A percentile compares a stretch with the other conserved stretches of the same genome.
Evolutionary conservation across 176 grass and related monocot species (phyloP).

Genomic region (Triticum monococcum): DNA sequence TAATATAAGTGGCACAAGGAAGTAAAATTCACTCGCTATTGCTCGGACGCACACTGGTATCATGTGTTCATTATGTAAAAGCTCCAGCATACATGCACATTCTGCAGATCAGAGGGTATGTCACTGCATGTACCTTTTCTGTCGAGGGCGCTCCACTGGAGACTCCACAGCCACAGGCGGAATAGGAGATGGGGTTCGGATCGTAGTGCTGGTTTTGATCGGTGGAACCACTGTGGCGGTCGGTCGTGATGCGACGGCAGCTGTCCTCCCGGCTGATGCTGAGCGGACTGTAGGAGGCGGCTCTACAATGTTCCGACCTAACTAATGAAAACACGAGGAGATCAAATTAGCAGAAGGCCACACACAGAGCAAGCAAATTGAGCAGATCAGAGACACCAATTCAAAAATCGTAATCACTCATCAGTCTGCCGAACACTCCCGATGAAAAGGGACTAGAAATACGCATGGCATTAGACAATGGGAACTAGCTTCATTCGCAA

Average conservation of each 20-base stretch:
- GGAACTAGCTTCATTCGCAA: constrained; percentile 11
- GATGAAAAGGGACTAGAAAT: neutral
- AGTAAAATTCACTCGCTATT: neutral
- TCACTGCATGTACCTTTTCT: constrained; percentile 47
- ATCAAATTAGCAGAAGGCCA: constrained; percentile 48
- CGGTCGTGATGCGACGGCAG: constrained; percentile 58
- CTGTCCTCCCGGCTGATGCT: constrained; percentile 70
- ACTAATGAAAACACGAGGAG: constrained; percentile 75
- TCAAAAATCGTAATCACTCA: neutral
- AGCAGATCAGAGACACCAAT: constrained; percentile 1
- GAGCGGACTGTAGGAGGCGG: constrained; percentile 68
- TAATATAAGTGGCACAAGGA: neutral
- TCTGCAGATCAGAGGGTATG: neutral
- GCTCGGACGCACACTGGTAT: neutral
- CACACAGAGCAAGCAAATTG: constrained; percentile 26
- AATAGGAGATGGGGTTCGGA: constrained; percentile 65
- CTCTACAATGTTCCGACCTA: constrained; percentile 93
- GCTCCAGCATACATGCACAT: neutral
- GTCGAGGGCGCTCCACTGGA: constrained; percentile 46
- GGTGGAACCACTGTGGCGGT: constrained; percentile 71
- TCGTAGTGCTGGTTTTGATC: constrained; percentile 57
- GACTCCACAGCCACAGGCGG: constrained; percentile 68
- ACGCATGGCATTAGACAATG: neutral
- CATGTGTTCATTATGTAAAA: constrained; percentile 9
- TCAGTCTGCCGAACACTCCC: neutral